Evolutionary conservation across 768 basidiomycete species (phyloP), one percentile per base, ranked within the genome.

Genomic region (Xerocomellus chrysenteron): DNA sequence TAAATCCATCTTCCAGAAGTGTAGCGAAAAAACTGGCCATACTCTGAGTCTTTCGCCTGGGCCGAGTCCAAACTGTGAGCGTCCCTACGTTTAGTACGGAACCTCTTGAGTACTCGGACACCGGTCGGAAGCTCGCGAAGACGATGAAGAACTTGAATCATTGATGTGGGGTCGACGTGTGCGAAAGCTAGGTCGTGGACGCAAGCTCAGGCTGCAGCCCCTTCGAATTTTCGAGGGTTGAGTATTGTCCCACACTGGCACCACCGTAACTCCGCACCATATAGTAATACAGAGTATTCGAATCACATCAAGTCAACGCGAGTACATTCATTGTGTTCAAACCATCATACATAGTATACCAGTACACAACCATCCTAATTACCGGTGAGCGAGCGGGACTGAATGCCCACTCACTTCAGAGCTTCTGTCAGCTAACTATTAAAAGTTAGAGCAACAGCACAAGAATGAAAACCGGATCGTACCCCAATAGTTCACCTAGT

Each of bases 1-100:
- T 57, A 57, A 21, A 57, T 47, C 56, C 56, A 57, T 37, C 56
- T 41, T 46, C 56, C 56, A 7, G 39, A 55, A 12, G 39, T 55
- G 46, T 54, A 47, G 14, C 40, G 39, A 21, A 57, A 57, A 35
- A 41, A 40, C 3, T 45, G 48, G 24, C 42, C 41, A 17, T 33
- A 24, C 11, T 45, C 16, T 6, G 17, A 21, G 24, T 24, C 47
- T n/a, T 49, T 17, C 16, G 19, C 30, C n/a, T 3, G 21, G 14
- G 6, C 17, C 16, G 10, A 10, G 35, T 37, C 17, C 16, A 11
- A 36, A 26, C 9, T 7, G 11, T 12, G 26, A 24, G 19, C 14
- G 9, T 16, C 21, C 9, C 47, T 35, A 17, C 19, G 33, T 24
- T 19, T 28, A 19, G 10, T 11, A 1, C 28, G 16, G 44, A 16